A percentile compares a stretch with the other conserved stretches of the same genome.
phyloP scores from a whole-genome alignment of 352 stramenopile genomes.

The Phytopythium mirpurense region DNA sequence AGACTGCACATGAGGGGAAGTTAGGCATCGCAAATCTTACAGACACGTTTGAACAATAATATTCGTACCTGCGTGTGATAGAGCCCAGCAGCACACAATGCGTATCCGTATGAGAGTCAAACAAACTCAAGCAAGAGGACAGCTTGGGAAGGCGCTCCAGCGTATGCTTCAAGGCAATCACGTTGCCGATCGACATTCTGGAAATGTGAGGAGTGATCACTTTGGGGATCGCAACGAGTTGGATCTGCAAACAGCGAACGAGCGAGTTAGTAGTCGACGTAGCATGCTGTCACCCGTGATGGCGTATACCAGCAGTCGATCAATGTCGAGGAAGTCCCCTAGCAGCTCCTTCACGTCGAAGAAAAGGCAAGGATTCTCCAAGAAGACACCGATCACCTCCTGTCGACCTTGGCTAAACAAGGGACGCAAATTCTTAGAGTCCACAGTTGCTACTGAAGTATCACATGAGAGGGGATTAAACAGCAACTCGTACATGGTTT shows the following conservation, averaged over 20 bases:
- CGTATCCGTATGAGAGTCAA: constrained; percentile 20
- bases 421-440: background rate
- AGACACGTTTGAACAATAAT: constrained; percentile 1
- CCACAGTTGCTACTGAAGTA: background rate
- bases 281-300: background rate
- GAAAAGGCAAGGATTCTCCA: constrained; percentile 78
- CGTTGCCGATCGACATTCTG: constrained; percentile 63
- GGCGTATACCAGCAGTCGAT: constrained; percentile 55
- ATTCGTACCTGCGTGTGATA: constrained; percentile 49
- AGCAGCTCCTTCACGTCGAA: constrained; percentile 79
- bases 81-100: constrained; percentile 50
- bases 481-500: constrained; percentile 56
- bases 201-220: constrained; percentile 64
- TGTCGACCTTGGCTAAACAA: constrained; percentile 54
- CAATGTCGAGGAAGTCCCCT: constrained; percentile 63
- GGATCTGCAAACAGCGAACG: constrained; percentile 22
- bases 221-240: constrained; percentile 79
- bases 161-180: constrained; percentile 84
- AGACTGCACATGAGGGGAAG: constrained; percentile 25
- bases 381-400: constrained; percentile 62
- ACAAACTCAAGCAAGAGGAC: constrained; percentile 37
- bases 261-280: constrained; percentile 1
- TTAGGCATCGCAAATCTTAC: background rate
- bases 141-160: constrained; percentile 62
- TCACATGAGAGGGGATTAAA: background rate